Percentiles rank a stretch among this genome's conserved stretches.
phyloP scores from a whole-genome alignment of 768 basidiomycete species.

The Pilatotrama ljubarskyi region DNA sequence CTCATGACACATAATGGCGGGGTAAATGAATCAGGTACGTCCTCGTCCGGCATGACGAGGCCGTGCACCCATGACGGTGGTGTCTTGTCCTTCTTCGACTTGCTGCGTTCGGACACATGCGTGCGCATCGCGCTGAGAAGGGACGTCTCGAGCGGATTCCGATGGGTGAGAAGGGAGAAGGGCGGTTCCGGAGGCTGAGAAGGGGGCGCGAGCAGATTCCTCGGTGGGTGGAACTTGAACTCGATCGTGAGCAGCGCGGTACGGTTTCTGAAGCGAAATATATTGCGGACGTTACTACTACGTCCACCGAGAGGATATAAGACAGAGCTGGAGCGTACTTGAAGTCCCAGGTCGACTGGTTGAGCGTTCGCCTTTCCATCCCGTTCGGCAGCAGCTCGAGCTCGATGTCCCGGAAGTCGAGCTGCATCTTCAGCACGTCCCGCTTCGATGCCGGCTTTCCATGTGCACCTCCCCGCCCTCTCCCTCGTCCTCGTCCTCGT shows the following conservation, averaged over 20 bases:
- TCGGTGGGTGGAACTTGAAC: slow-evolving; percentile 63
- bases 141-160: slow-evolving; percentile 51
- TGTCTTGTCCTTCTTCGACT: slow-evolving; percentile 45
- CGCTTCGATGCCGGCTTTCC: slow-evolving; percentile 53
- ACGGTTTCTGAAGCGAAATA: slow-evolving; percentile 51
- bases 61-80: slow-evolving; percentile 56
- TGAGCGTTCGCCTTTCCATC: slow-evolving; percentile 76
- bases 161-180: slow-evolving; percentile 62
- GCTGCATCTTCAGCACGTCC: slow-evolving; percentile 65
- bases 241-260: slow-evolving; percentile 71
- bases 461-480: slow-evolving; percentile 30
- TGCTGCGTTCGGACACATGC: slow-evolving; percentile 43
- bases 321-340: slow-evolving; percentile 52
- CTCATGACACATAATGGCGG: slow-evolving; percentile 63
- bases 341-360: slow-evolving; percentile 82
- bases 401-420: slow-evolving; percentile 67
- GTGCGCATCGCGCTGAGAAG: slow-evolving; percentile 53
- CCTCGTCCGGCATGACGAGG: slow-evolving; percentile 52
- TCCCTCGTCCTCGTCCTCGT: slow-evolving; percentile 30
- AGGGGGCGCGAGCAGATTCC: slow-evolving; percentile 42
- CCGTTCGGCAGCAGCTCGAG: slow-evolving; percentile 77
- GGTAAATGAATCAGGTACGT: slow-evolving; percentile 56
- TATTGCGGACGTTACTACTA: slow-evolving; percentile 6
- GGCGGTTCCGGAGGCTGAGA: slow-evolving; percentile 39
- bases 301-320: slow-evolving; percentile 12